Percentiles rank a stretch among this genome's conserved stretches.
These are phyloP conservation scores for Xylariaceae sp. DNA, from an alignment of 2,329 filamentous ascomycete species.

Conservation along the genomic window DNA sequence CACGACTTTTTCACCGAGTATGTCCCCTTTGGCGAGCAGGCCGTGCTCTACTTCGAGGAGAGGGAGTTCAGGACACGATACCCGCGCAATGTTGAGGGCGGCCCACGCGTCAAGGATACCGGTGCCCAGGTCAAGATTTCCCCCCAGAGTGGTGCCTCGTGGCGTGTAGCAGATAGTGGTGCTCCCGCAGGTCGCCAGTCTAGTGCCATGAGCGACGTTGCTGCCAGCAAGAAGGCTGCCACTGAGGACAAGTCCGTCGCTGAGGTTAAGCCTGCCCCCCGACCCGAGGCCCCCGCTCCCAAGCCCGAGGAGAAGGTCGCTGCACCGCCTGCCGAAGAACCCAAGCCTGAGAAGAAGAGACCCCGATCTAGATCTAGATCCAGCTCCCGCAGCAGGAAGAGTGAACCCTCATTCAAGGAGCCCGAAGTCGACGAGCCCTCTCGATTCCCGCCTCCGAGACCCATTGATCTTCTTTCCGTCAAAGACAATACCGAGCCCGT, in stretches of 20 bases:
- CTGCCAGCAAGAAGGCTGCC: conserved; percentile 26
- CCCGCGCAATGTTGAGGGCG: conserved; percentile 43
- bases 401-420: conserved; percentile 40
- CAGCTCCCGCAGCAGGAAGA: conserved; percentile 19
- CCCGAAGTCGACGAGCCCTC: conserved; percentile 66
- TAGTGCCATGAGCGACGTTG: conserved; percentile 26
- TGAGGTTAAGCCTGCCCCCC: conserved; percentile 11
- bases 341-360: conserved; percentile 6
- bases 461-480: conserved; percentile 75
- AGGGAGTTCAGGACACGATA: conserved; percentile 88
- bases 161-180: conserved; percentile 37
- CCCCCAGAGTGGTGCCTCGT: conserved; percentile 79
- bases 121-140: conserved; percentile 77
- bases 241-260: conserved; percentile 16
- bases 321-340: conserved; percentile 30
- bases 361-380: too few species aligned
- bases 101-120: conserved; percentile 52
- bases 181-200: conserved; percentile 27
- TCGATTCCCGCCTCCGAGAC: conserved; percentile 57
- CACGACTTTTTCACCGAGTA: conserved; percentile 99
- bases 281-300: conserved; percentile 16
- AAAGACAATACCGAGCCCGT: conserved; percentile 77
- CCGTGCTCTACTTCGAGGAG: conserved; percentile 93
- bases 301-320: conserved; percentile 27
- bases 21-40: conserved; percentile 88